Percentiles rank a stretch among this genome's conserved stretches.
Conservation (phyloP, 169 alveolate species). For the Babesia gibsoni region DNA sequence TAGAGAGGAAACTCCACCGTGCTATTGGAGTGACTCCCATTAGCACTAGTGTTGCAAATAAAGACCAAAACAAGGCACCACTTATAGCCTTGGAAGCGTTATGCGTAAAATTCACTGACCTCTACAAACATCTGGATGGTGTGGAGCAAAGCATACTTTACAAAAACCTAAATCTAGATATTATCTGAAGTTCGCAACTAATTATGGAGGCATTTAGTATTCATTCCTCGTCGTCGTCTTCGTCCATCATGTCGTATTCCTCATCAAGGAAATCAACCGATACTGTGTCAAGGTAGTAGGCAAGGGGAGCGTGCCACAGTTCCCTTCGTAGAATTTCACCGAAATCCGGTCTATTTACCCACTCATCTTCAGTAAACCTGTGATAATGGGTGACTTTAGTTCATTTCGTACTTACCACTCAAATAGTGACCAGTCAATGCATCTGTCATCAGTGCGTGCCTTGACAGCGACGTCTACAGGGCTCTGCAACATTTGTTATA, state of each 20-base stretch:
- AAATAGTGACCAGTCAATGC: constrained; percentile 77
- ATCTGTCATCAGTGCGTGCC: constrained; percentile 50
- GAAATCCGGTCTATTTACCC: constrained; percentile 80
- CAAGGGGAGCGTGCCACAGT: constrained; percentile 88
- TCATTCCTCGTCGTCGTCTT: constrained; percentile 18
- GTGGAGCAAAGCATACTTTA: neutral
- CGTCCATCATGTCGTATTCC: constrained; percentile 75
- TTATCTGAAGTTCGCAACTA: neutral
- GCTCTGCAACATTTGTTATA: constrained; percentile 30
- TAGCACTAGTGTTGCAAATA: neutral
- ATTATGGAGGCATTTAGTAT: no score
- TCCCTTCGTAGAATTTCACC: constrained; percentile 88
- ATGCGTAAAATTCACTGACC: neutral
- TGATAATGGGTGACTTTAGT: neutral
- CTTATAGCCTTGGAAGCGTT: neutral
- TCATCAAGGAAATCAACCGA: constrained; percentile 72
- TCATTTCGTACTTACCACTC: constrained; percentile 64
- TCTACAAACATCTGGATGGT: neutral
- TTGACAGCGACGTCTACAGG: constrained; percentile 62
- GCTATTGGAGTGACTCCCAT: neutral
- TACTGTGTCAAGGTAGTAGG: constrained; percentile 75
- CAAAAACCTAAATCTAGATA: neutral
- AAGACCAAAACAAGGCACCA: neutral
- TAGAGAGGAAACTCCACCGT: neutral
- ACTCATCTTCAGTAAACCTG: constrained; percentile 75